Evolutionary conservation across 2,329 filamentous ascomycete genomes (phyloP).

Genomic region (Phaeosphaeria sp.): DNA sequence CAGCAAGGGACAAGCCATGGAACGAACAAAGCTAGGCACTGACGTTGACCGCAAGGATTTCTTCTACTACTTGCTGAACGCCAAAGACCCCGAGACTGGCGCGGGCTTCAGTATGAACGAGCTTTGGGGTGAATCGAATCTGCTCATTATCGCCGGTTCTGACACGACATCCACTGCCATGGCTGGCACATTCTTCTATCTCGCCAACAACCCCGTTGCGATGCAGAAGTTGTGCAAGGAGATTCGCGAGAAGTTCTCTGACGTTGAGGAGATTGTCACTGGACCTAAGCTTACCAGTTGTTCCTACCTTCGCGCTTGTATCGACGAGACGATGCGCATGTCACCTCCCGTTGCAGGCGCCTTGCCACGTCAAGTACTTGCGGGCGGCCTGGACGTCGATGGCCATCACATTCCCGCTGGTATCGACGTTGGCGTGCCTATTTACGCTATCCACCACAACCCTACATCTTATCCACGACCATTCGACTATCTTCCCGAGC

Average conservation of each 20-base stretch:
- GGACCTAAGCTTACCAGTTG: slow-evolving; percentile 43
- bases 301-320: slow-evolving; percentile 47
- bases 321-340: slow-evolving; percentile 52
- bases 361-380: slow-evolving; percentile 47
- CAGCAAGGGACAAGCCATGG: slow-evolving; percentile 52
- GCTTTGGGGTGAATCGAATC: slow-evolving; percentile 57
- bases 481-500: slow-evolving; percentile 47
- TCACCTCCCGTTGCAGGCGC: slow-evolving; percentile 49
- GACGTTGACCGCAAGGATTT: slow-evolving; percentile 55
- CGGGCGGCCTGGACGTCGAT: slow-evolving; percentile 48
- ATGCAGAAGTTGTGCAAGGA: slow-evolving; percentile 44
- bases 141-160: slow-evolving; percentile 58
- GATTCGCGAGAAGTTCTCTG: slow-evolving; percentile 40
- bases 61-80: slow-evolving; percentile 56
- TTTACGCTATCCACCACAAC: slow-evolving; percentile 50
- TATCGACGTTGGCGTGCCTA: slow-evolving; percentile 45
- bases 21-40: slow-evolving; percentile 50
- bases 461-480: slow-evolving; percentile 46
- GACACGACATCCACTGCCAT: slow-evolving; percentile 55
- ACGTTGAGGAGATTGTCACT: slow-evolving; percentile 48
- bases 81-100: slow-evolving; percentile 56
- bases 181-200: slow-evolving; percentile 53
- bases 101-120: slow-evolving; percentile 54
- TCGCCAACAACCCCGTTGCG: slow-evolving; percentile 48
- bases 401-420: slow-evolving; percentile 45